Conservation (phyloP, 352 stramenopile species). For the Stramenopiles sp. region DNA sequence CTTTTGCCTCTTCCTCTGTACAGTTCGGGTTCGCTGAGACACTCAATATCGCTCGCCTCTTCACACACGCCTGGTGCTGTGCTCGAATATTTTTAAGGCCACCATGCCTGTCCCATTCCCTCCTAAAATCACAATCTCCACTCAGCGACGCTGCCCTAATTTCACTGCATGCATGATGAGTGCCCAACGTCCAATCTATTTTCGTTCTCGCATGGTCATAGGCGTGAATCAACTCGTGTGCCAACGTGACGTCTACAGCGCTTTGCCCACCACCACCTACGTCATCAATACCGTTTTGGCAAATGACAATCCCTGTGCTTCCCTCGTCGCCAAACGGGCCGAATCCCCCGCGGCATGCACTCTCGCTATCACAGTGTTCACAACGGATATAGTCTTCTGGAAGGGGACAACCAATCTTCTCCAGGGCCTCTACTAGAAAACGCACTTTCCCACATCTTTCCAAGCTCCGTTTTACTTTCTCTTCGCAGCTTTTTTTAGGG, state of each 20-base stretch:
- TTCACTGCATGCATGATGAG: constrained; percentile 72
- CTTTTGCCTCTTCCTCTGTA: constrained; percentile 30
- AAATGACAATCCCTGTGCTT: too few species aligned
- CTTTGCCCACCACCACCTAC: too few species aligned
- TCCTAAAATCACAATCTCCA: not conserved
- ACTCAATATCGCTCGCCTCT: constrained; percentile 55
- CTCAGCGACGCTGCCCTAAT: constrained; percentile 26
- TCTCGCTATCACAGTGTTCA: too few species aligned
- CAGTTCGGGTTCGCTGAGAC: constrained; percentile 46
- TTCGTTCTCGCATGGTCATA: constrained; percentile 75
- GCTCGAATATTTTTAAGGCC: constrained; percentile 31
- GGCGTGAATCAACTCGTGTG: constrained; percentile 75
- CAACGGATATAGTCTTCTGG: too few species aligned
- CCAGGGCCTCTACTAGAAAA: constrained; percentile 53
- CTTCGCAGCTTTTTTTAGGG: too few species aligned
- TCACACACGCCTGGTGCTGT: constrained; percentile 70
- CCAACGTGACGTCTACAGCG: constrained; percentile 60
- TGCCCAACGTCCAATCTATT: constrained; percentile 65
- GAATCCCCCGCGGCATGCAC: too few species aligned
- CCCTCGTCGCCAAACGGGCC: too few species aligned
- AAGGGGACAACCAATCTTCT: constrained; percentile 62
- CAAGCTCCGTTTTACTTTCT: too few species aligned
- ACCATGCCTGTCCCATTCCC: not conserved
- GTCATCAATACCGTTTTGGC: too few species aligned
- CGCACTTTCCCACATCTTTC: too few species aligned